Evolutionary conservation across 1,284 basidiomycete genomes (phyloP).

Genomic region (Irpex sp.): DNA sequence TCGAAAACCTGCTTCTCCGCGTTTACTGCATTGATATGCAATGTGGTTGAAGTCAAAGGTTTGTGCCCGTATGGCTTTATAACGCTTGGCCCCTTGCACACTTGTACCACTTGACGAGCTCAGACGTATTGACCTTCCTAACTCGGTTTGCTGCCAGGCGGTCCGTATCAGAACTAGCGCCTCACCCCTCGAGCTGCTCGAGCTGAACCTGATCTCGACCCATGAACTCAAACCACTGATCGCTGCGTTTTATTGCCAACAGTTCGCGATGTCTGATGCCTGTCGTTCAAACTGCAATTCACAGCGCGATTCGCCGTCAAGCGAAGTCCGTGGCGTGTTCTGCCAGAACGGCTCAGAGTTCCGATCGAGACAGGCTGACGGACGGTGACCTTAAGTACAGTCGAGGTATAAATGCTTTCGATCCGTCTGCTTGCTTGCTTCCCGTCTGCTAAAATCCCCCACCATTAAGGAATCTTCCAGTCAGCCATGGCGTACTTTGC

Average conservation of each 20-base stretch:
- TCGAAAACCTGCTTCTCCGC: background rate
- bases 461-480: no score
- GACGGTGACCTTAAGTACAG: background rate
- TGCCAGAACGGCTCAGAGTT: background rate
- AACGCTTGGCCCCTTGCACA: background rate
- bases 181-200: no score
- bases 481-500: background rate
- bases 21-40: background rate
- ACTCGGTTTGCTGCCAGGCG: background rate
- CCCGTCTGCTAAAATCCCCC: no score
- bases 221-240: background rate
- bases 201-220: background rate
- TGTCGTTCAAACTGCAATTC: background rate
- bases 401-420: background rate
- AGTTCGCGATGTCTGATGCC: background rate
- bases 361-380: background rate
- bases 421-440: no score
- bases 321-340: no score
- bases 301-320: background rate
- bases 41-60: no score
- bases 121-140: background rate
- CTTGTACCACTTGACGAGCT: background rate
- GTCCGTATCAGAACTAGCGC: no score
- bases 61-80: no score
- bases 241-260: background rate